Evolutionary conservation across 257 asterid species (phyloP).

Genomic region (Solanum corneliomulleri): DNA sequence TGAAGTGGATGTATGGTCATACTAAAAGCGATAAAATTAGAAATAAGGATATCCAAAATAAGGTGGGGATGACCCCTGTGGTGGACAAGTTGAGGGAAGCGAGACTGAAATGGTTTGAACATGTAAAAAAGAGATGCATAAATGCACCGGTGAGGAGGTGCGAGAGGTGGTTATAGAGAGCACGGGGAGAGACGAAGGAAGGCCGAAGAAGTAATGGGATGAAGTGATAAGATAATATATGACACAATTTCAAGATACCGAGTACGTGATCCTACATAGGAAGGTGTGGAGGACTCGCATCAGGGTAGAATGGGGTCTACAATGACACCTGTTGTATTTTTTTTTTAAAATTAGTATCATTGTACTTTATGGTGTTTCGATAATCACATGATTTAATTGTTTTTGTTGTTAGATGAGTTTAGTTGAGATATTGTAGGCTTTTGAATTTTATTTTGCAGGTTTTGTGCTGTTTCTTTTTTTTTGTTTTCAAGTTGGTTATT

Average conservation of each 20-base stretch:
- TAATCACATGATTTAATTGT: neutral
- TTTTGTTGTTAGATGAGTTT: neutral
- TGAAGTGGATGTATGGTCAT: neutral
- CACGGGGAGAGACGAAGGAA: neutral
- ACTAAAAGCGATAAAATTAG: neutral
- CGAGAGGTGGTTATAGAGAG: neutral
- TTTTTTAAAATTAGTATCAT: neutral
- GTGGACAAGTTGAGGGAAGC: neutral
- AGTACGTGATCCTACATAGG: neutral
- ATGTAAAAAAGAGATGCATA: neutral
- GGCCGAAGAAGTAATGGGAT: neutral
- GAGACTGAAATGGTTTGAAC: neutral
- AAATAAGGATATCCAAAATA: too few relatives aligned
- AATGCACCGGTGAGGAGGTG: neutral
- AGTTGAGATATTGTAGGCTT: neutral
- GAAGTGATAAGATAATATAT: neutral
- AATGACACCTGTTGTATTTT: neutral
- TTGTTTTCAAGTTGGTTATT: neutral
- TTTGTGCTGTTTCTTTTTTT: neutral
- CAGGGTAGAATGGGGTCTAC: neutral
- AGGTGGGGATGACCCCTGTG: neutral
- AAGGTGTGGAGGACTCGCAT: neutral
- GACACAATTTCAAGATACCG: neutral
- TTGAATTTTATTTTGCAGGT: neutral
- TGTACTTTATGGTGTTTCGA: neutral